Base-by-base conservation (phyloP, 106 monocot species). In the Phalaenopsis equestris region DNA sequence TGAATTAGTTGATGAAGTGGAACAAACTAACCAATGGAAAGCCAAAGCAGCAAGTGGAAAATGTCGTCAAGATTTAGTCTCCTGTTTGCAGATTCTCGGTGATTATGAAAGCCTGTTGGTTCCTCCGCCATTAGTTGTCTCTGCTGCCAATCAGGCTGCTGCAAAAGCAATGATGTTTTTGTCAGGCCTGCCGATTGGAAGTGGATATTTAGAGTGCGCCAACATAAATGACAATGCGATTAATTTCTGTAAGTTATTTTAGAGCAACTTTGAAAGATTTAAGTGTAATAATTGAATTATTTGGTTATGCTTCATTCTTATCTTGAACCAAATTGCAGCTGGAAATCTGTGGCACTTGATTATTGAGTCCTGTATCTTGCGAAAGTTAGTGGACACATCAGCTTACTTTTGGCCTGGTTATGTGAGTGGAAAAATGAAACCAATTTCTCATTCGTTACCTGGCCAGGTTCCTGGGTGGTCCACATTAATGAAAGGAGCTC, bases 341-440 rank as follows among this genome's bases (percentile, higher is more conserved):
- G 99, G 99, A 55, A 95, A 99, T 86, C 81, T 99, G 95, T 75
- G 91, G 37, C 99, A 99, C 87, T 84, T 99, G 83, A 95, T 99
- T 87, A 91, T 99, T 76, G 99, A 99, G 87, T 89, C 95, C 55
- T 99, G 99, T 84, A 99, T 99, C 65, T 88, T 95, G 75, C 64
- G 99, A 70, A 91, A 93, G 67, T 84, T 99, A 73, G 75, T 99
- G 77, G 99, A 99, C 48, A 91, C 93, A 48, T 93, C 99, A 39
- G 99, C 91, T 23, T 99, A 99, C 75, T 93, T 77, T 75, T 95
- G 94, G 99, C 88, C 91, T 38, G 99, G 99, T 61, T 99, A 99
- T 67, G 83, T 89, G 4, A 86, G 46, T 85, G 88, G 88, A 72
- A 86, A 56, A 18, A 84, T 88, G 83, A 91, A 85, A 75, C 92